Base-by-base conservation (phyloP, 352 stramenopile species). In the Hyaloperonospora brassicae region DNA sequence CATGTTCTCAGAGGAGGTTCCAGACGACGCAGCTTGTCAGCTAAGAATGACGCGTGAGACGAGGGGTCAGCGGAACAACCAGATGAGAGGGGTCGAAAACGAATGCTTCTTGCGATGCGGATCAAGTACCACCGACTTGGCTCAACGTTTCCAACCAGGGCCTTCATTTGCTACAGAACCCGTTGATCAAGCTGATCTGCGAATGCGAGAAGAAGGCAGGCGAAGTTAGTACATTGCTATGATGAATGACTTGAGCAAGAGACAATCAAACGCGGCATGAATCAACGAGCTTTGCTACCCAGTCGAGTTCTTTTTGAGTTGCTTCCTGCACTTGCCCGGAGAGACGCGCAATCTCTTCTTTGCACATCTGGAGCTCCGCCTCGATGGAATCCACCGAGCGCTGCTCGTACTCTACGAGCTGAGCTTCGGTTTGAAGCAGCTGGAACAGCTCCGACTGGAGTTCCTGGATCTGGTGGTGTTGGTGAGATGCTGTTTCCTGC, bases 391-490 rank as follows among this genome's bases (percentile, higher is more conserved):
- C 46, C 2, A 61, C 22, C 2, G 62, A 62, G 6, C 44, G 51
- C 7, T 50, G 39, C 36, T 59, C 47, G 17, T 61, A 66, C 4
- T 55, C 34, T 13, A 48, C 23, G 0, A 56, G 25, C 8, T 68
- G 10, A 2, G 34, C 22, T 39, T 66, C 62, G 6, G 50, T 13
- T 1, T 61, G 8, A 6, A 44, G 47, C 8, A 70, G 24, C 1
- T 50, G 57, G 13, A 23, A 12, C 12, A 73, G 22, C n/a, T 73
- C 47, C 0, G 43, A 40, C 44, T 52, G 13, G 0, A 68, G 57
- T 30, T 62, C 43, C 22, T 51, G 31, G 13, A 61, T 42, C 7
- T 40, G 38, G 14, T 14, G 1, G 27, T 60, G 51, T 17, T 63
- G 53, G n/a, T 42, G 44, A 21, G 30, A 42, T 1, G 7, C 8